Evolutionary conservation across 352 stramenopile genomes (phyloP).

Genomic region (Phytophthora litchii): DNA sequence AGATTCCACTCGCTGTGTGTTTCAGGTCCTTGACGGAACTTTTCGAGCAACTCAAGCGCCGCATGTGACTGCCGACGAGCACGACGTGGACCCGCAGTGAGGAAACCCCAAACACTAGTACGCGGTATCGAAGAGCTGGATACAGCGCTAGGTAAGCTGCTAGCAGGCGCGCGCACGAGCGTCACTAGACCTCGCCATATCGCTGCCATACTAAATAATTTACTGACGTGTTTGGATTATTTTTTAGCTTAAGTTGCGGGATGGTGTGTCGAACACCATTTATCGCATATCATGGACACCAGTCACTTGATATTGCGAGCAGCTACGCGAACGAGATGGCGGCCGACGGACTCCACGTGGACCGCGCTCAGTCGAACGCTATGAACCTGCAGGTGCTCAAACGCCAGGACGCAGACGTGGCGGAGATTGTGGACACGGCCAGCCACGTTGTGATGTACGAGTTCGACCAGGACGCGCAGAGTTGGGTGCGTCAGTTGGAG

Average conservation of each 20-base stretch:
- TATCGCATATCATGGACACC: constrained; percentile 10
- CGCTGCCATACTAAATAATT: constrained; percentile 7
- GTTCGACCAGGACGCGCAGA: constrained; percentile 84
- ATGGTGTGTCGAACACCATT: not conserved
- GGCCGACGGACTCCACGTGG: constrained; percentile 54
- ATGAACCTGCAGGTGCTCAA: constrained; percentile 90
- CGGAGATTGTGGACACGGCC: constrained; percentile 85
- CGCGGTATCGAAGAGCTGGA: constrained; percentile 5
- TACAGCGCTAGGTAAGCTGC: constrained; percentile 18
- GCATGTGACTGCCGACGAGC: constrained; percentile 40
- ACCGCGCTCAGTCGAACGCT: constrained; percentile 83
- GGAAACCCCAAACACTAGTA: constrained; percentile 18
- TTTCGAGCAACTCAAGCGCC: constrained; percentile 69
- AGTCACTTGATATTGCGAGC: constrained; percentile 15
- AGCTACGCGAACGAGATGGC: constrained; percentile 36
- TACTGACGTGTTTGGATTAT: constrained; percentile 2
- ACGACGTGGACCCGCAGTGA: constrained; percentile 20
- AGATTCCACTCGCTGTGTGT: constrained; percentile 86
- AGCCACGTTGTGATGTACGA: constrained; percentile 91
- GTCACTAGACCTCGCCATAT: constrained; percentile 36
- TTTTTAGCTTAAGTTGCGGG: not conserved
- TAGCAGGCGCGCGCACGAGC: constrained; percentile 22
- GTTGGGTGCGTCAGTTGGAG: constrained; percentile 60
- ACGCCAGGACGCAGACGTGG: constrained; percentile 78
- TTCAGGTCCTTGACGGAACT: constrained; percentile 72